Conservation (phyloP, 2,329 filamentous ascomycete genomes). For the Didymella pinodella region DNA sequence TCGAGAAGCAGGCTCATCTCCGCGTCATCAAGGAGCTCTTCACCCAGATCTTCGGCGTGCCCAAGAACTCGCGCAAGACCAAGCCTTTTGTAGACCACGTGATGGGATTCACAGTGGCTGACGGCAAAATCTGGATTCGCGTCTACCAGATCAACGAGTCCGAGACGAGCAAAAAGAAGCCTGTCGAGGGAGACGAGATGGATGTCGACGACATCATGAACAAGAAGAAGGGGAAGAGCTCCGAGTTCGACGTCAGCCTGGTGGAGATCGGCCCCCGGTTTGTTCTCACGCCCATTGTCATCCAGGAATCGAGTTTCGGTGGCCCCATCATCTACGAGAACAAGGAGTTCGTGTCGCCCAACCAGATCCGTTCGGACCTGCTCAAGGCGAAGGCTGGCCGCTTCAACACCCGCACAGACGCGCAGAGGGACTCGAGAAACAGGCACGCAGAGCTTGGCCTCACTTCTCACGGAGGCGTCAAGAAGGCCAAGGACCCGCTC, state of each 20-base stretch:
- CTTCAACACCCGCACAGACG: constrained; percentile 80
- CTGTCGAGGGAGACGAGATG: constrained; percentile 52
- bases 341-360: constrained; percentile 94
- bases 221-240: constrained; percentile 58
- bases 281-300: constrained; percentile 91
- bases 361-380: constrained; percentile 87
- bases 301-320: constrained; percentile 92
- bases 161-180: constrained; percentile 63
- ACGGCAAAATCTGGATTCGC: constrained; percentile 94
- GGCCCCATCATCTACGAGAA: constrained; percentile 98
- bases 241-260: constrained; percentile 78
- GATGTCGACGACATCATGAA: constrained; percentile 41
- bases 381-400: constrained; percentile 76
- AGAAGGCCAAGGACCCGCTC: constrained; percentile 71
- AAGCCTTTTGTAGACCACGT: constrained; percentile 98
- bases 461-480: constrained; percentile 69
- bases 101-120: constrained; percentile 88
- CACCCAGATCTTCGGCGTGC: constrained; percentile 89
- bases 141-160: constrained; percentile 93
- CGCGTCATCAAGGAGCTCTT: constrained; percentile 88
- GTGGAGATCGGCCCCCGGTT: constrained; percentile 95
- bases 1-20: constrained; percentile 82
- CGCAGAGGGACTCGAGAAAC: constrained; percentile 72
- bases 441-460: constrained; percentile 82
- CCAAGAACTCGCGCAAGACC: constrained; percentile 82